A percentile compares a stretch with the other conserved stretches of the same genome.
These are phyloP conservation scores for Chimonanthus praecox DNA, from an alignment of 164 flowering plant genomes.

Conservation along the genomic window DNA sequence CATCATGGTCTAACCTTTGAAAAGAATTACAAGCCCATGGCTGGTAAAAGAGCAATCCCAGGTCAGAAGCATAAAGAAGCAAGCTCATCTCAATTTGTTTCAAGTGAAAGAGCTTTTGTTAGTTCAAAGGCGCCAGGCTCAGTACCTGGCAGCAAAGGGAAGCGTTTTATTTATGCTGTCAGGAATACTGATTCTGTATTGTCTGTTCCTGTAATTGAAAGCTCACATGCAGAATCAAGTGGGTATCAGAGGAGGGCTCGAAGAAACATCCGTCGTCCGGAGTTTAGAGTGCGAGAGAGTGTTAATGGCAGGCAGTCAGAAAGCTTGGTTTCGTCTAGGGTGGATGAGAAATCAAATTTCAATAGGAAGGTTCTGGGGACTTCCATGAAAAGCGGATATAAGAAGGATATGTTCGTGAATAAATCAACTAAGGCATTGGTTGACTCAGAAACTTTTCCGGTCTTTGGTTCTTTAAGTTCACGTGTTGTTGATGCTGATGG, in stretches of 20 bases:
- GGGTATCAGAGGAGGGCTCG: slow-evolving; percentile 62
- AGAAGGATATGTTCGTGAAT: slow-evolving; percentile 27
- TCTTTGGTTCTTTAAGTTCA: slow-evolving; percentile 24
- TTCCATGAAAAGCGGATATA: slow-evolving; percentile 32
- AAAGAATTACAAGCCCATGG: slow-evolving; percentile 21
- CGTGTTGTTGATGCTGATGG: slow-evolving; percentile 34
- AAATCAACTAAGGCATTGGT: slow-evolving; percentile 31
- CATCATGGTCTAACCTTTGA: slow-evolving; percentile 15
- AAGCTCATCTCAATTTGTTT: slow-evolving; percentile 20
- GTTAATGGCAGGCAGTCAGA: slow-evolving; percentile 45
- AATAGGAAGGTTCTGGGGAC: slow-evolving; percentile 31
- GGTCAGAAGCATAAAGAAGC: slow-evolving; percentile 23
- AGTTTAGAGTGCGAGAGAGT: slow-evolving; percentile 66
- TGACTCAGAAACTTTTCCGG: slow-evolving; percentile 32
- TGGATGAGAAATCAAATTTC: slow-evolving; percentile 34
- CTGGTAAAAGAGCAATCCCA: slow-evolving; percentile 27
- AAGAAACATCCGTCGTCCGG: slow-evolving; percentile 47
- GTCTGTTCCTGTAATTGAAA: slow-evolving; percentile 32
- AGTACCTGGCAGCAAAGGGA: slow-evolving; percentile 42
- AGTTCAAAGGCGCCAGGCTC: slow-evolving; percentile 38
- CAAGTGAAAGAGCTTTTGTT: slow-evolving; percentile 29
- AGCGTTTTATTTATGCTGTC: slow-evolving; percentile 37
- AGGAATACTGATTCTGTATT: slow-evolving; percentile 46
- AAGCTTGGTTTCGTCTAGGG: slow-evolving; percentile 24
- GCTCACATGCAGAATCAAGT: slow-evolving; percentile 31